Base-by-base conservation (phyloP, 192 early-diverging fungal species). In the Chytriomyces hyalinus region DNA sequence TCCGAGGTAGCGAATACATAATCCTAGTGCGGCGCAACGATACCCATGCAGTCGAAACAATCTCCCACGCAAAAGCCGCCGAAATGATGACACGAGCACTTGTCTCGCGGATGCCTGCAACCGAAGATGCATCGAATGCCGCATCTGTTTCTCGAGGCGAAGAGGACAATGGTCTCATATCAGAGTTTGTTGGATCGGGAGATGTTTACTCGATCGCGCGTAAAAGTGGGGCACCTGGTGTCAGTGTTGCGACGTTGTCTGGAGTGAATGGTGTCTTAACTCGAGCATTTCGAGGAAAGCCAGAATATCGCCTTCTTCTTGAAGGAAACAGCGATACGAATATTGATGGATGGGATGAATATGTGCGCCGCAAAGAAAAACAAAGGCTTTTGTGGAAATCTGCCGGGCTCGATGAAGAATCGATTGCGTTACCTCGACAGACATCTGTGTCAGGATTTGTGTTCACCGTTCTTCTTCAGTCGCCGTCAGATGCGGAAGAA, bases 1-100 rank as follows among this genome's bases (percentile, higher is more conserved):
- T 84, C 6, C 78, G 84, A 50, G 83, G 83, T 0, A 96, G 95
- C 11, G 91, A 91, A 61, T 98, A 91, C 61, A 86, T 95, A 20
- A 84, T 96, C n/a, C 84, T 98, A 86, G 88, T 91, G 20, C 80
- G 92, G 66, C 57, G 73, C 10, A 78, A 80, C 15, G 85, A 93
- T 65, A 69, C 71, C 9, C 48, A 53, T 2, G 63, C 73, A 7
- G n/a, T 86, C 28, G 72, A 80, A 9, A 70, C 67, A 6, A 15
- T 85, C 26, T 65, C 83, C 10, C 47, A 80, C 17, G 85, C 85
- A 8, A 86, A 83, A 75, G 71, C 85, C 22, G 68, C 81, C 20
- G 85, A 86, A 76, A 28, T 82, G 22, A 78, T 85, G 75, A 85
- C 83, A 4, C 74, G 75, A 17, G 59, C 49, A 5, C 57, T 79